Evolutionary conservation across 306 rosid genomes (phyloP), one percentile per base, ranked within the genome.

Genomic region (Spatholobus suberectus): DNA sequence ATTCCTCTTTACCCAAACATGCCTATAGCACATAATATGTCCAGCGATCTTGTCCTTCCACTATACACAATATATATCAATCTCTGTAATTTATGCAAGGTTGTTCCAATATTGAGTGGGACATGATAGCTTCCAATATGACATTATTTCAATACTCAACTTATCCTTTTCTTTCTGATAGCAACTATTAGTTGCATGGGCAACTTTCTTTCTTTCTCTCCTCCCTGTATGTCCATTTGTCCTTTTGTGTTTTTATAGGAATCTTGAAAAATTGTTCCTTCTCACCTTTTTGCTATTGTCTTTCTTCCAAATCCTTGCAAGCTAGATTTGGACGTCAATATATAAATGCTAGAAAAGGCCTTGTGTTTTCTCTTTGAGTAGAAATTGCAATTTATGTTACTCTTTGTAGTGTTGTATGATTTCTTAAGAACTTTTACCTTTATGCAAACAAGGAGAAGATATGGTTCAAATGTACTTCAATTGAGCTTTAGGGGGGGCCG

Each of bases 151-250:
- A 77, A 58, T 47, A n/a, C 70, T 46, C 66, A 70, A 35, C 63
- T n/a, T 47, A 38, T 18, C 54, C 52, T 78, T 65, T 78, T 21
- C 75, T 63, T 72, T 71, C 11, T 79, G 76, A 65, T 78, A 63
- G 72, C 69, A 78, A 73, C 35, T n/a, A 44, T 29, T 78, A 54
- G 80, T 78, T 83, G 79, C 83, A 78, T 78, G 80, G 20, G 10
- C 43, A 71, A 62, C 10, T 11, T 74, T 38, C 15, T 46, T 58
- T 74, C 73, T 27, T 51, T 20, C 10, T 35, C 59, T 47, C 32
- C 13, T 49, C 52, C 15, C 26, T 83, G 35, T 63, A 65, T 59
- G 15, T 13, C 29, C 34, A 58, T 78, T 72, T 62, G 80, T 72
- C 83, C 21, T 70, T 68, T 78, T 62, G 55, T 72, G 40, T 41